Evolutionary conservation across 169 alveolate genomes (phyloP), one percentile per base, ranked within the genome.

Genomic region (Plasmodium chabaudi): DNA sequence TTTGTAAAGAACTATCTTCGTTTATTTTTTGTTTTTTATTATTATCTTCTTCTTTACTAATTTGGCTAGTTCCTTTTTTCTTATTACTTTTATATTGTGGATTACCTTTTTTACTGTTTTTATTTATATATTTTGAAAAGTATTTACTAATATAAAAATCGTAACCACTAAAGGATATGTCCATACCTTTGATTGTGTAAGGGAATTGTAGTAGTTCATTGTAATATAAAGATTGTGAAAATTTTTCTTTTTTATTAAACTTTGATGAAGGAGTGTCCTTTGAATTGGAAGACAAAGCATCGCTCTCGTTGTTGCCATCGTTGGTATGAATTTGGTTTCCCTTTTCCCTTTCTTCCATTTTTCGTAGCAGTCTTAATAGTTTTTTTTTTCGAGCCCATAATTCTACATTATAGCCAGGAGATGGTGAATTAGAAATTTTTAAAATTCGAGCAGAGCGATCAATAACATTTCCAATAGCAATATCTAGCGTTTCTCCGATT

Each of bases 331-430:
- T 23, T 12, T 10, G 15, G 34, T 44, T 69, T 69, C 15, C 19
- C 0, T 5, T 0, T 72, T 57, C 15, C 21, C 15, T 59, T 27
- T 27, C 59, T 6, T 61, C 53, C 21, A 27, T 34, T 19, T 42
- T 82, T 67, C 65, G 34, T 27, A 53, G 7, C 94, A 90, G 17
- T 34, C 67, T 87, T 73, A 69, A 75, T 60, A 57, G 61, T 42
- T 7, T 92, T 94, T 44, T 96, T 75, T 87, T 96, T 59, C 82
- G 95, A 0, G 99, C 99, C 73, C 95, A 88, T 56, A 97, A 95
- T 94, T 99, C 99, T n/a, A 99, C 98, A 79, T 98, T 98, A 79
- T 96, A 97, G 13, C 99, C 99, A 0, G 99, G 99, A 3, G 99
- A 98, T 27, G 99, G 99, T 65, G 97, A 98, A 93, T 99, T 99